These are phyloP conservation scores for Medicago truncatula DNA, from an alignment of 306 rosid genomes.

Conservation along the genomic window DNA sequence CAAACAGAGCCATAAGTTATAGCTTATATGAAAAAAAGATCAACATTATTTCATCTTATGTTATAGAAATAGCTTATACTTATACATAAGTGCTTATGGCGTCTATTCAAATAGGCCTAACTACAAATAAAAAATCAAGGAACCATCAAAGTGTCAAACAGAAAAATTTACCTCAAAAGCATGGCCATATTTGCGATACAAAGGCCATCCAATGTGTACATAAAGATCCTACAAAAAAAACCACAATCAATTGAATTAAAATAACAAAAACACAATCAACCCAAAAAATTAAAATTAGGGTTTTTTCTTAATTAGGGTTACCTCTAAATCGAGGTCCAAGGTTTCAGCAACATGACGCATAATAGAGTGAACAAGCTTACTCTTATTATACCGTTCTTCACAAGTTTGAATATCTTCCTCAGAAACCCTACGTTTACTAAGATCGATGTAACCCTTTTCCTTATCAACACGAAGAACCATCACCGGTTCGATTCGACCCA, in stretches of 20 bases:
- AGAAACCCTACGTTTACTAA: conserved; percentile 92
- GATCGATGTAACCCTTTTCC: conserved; percentile 96
- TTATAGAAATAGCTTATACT: background rate
- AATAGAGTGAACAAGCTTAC: conserved; percentile 95
- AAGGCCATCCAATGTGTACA: conserved; percentile 92
- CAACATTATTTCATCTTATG: background rate
- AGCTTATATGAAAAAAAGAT: no score
- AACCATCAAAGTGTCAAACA: background rate
- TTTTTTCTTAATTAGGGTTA: conserved; percentile 30
- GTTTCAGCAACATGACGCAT: conserved; percentile 99
- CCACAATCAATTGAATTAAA: background rate
- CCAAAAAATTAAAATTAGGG: background rate
- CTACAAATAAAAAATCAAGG: background rate
- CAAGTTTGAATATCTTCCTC: conserved; percentile 91
- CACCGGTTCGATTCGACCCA: conserved; percentile 94
- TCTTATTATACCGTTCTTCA: conserved; percentile 94
- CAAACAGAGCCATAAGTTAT: background rate
- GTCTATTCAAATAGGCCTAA: background rate
- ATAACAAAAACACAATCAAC: background rate
- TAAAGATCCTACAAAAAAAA: conserved; percentile 73
- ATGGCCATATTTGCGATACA: conserved; percentile 90
- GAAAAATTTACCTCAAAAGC: conserved; percentile 79
- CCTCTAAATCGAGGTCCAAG: conserved; percentile 79
- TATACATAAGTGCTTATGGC: no score
- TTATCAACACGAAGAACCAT: conserved; percentile 96